Conservation (phyloP, 192 early-diverging fungal genomes). For the Backusella sp. region DNA sequence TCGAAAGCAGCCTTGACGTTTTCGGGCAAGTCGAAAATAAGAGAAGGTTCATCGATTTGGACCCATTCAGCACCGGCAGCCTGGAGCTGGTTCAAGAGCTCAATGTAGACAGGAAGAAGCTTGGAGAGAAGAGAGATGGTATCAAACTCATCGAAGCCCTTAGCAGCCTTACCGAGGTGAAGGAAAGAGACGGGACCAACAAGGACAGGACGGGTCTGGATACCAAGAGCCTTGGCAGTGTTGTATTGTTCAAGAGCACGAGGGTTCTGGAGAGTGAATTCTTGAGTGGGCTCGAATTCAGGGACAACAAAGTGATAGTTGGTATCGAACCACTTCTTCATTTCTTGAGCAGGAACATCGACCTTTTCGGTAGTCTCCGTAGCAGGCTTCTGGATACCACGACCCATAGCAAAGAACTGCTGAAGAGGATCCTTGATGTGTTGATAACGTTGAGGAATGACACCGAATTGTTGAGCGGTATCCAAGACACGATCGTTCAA, state of each 20-base stretch:
- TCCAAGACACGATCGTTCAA: slow-evolving; percentile 77
- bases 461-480: slow-evolving; percentile 65
- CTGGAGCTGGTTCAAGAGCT: slow-evolving; percentile 73
- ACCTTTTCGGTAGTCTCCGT: slow-evolving; percentile 65
- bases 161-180: slow-evolving; percentile 79
- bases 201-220: slow-evolving; percentile 89
- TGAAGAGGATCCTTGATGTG: slow-evolving; percentile 55
- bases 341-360: slow-evolving; percentile 94
- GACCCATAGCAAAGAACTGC: slow-evolving; percentile 97
- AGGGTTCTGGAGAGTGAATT: slow-evolving; percentile 64
- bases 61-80: slow-evolving; percentile 79
- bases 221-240: slow-evolving; percentile 89
- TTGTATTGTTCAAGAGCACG: slow-evolving; percentile 85
- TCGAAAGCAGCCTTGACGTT: slow-evolving; percentile 52
- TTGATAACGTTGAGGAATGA: slow-evolving; percentile 60
- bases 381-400: slow-evolving; percentile 80
- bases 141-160: slow-evolving; percentile 64
- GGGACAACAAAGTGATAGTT: slow-evolving; percentile 91
- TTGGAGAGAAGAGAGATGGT: slow-evolving; percentile 70
- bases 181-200: slow-evolving; percentile 92
- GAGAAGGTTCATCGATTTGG: slow-evolving; percentile 84
- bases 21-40: slow-evolving; percentile 61
- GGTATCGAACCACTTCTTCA: slow-evolving; percentile 99
- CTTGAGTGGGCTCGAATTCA: slow-evolving; percentile 74
- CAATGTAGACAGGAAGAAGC: slow-evolving; percentile 80